phyloP scores from a whole-genome alignment of 2,329 filamentous ascomycete genomes.

The Apiospora kogelbergensis region DNA sequence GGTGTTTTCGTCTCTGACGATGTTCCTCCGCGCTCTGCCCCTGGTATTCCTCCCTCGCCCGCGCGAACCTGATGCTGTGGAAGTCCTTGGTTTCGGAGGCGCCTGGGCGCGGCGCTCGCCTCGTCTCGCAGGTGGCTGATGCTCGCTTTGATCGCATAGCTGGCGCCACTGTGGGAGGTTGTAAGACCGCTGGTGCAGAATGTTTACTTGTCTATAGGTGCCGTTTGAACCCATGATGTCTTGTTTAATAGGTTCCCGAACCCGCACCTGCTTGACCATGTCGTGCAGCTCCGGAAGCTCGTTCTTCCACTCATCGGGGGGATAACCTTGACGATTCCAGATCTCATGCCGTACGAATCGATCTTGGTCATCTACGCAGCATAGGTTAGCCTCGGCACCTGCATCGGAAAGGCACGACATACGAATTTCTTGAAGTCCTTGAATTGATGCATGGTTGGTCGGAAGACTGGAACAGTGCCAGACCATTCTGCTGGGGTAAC shows the following conservation, averaged over 20 bases:
- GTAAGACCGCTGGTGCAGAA: conserved; percentile 93
- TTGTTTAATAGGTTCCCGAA: conserved; percentile 96
- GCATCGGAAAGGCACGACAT: conserved; percentile 31
- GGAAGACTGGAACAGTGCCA: conserved; percentile 90
- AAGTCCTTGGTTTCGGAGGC: conserved; percentile 47
- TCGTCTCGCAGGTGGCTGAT: conserved; percentile 89
- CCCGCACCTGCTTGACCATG: conserved; percentile 84
- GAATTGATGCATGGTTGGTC: conserved; percentile 93
- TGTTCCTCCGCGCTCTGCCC: conserved; percentile 35
- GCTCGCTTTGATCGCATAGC: conserved; percentile 89
- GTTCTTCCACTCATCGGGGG: conserved; percentile 89
- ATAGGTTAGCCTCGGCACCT: conserved; percentile 26
- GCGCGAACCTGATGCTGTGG: conserved; percentile 33
- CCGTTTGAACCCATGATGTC: conserved; percentile 96
- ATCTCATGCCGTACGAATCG: conserved; percentile 94
- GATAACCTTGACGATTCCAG: conserved; percentile 96
- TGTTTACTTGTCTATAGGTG: conserved; percentile 95
- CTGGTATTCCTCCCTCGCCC: conserved; percentile 40
- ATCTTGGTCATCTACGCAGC: conserved; percentile 69
- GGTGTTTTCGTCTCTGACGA: conserved; percentile 37
- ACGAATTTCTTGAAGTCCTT: conserved; percentile 91
- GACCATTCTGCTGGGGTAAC: conserved; percentile 87
- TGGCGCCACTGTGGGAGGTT: conserved; percentile 96
- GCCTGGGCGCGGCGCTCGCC: conserved; percentile 73
- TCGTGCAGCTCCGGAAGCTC: conserved; percentile 77